A percentile compares a stretch with the other conserved stretches of the same genome.
phyloP scores from a whole-genome alignment of 2,329 filamentous ascomycete genomes.

The Paecilomyces variotii region DNA sequence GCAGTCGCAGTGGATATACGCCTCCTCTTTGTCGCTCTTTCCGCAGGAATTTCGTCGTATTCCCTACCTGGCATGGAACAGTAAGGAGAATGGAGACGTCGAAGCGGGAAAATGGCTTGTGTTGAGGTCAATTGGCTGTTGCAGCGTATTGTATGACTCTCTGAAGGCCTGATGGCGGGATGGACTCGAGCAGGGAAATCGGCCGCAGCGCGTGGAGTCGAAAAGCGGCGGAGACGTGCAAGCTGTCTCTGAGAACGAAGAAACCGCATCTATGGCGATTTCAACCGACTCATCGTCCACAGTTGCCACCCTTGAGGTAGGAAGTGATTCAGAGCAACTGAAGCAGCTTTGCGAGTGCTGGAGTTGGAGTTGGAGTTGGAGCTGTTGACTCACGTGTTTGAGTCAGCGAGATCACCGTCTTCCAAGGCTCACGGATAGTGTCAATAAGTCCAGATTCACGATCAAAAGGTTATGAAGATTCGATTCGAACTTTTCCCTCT shows the following conservation, averaged over 20 bases:
- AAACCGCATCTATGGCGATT: neutral
- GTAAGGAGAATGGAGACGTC: neutral
- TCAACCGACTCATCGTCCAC: neutral
- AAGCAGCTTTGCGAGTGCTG: neutral
- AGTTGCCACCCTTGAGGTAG: neutral
- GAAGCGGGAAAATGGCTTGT: constrained; percentile 3
- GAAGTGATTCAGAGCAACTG: neutral
- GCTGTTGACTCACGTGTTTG: neutral
- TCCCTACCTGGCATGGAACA: constrained; percentile 21
- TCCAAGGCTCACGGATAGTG: neutral
- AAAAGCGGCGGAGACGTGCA: neutral
- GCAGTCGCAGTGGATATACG: constrained; percentile 17
- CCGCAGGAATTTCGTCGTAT: constrained; percentile 9
- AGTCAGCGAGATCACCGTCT: neutral
- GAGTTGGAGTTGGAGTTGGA: neutral
- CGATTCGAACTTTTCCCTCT: neutral
- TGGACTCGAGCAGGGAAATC: neutral
- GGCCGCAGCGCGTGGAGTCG: neutral
- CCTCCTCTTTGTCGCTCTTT: constrained; percentile 24
- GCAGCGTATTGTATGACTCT: neutral
- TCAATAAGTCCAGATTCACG: neutral
- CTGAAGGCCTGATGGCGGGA: neutral
- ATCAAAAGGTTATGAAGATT: neutral
- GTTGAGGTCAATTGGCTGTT: constrained; percentile 1
- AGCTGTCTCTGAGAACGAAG: neutral